These are phyloP conservation scores for Anisodus tanguticus DNA, from an alignment of 257 asterid genomes.

Conservation along the genomic window DNA sequence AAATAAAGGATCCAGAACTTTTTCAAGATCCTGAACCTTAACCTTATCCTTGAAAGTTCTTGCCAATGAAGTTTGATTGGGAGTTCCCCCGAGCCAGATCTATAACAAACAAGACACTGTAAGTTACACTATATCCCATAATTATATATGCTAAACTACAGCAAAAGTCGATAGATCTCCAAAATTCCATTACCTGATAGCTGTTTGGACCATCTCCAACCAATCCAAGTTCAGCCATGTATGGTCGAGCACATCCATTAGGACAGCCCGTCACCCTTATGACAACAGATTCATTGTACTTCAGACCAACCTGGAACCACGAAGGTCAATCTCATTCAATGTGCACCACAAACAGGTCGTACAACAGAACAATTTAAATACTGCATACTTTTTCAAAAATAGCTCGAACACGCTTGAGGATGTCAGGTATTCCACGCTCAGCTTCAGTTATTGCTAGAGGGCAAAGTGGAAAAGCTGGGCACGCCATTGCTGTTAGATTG, in stretches of 20 bases:
- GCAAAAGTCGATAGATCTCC: not conserved
- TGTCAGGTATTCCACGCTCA: conserved; percentile 93
- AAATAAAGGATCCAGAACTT: conserved; percentile 88
- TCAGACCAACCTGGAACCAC: conserved; percentile 82
- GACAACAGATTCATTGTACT: conserved; percentile 79
- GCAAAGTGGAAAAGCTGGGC: conserved; percentile 98
- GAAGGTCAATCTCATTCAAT: not conserved
- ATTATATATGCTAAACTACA: not conserved
- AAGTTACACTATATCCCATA: not conserved
- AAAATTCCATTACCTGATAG: conserved; percentile 66
- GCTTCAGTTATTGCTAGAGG: conserved; percentile 97
- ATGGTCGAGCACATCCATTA: conserved; percentile 97
- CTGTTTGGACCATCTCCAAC: conserved; percentile 98
- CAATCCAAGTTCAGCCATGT: conserved; percentile 99
- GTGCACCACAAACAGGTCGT: conserved; percentile 3
- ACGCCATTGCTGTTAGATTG: conserved; percentile 93
- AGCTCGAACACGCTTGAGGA: conserved; percentile 88
- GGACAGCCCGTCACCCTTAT: conserved; percentile 98
- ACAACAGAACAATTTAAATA: not conserved
- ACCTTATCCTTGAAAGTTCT: conserved; percentile 77
- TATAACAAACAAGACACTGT: conserved; percentile 30
- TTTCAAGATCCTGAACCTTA: conserved; percentile 89
- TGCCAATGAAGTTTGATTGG: conserved; percentile 83
- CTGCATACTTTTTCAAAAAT: conserved; percentile 74
- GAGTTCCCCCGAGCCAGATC: conserved; percentile 98